A percentile compares a stretch with the other conserved stretches of the same genome.
Conservation (phyloP, 768 basidiomycete genomes). For the Tylopilus sp. region DNA sequence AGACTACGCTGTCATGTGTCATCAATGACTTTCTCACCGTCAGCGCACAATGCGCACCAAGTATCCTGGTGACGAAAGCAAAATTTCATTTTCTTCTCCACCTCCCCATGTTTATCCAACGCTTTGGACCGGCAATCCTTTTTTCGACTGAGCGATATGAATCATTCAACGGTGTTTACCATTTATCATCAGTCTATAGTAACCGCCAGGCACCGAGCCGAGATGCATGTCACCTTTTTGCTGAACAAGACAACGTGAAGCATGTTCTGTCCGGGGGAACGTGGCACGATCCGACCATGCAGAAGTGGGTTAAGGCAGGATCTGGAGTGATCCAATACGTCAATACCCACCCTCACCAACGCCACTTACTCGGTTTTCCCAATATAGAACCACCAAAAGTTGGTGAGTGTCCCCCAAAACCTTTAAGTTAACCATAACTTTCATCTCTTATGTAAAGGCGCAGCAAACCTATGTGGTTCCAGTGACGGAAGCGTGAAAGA, state of each 20-base stretch:
- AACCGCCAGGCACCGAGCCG: slow-evolving; percentile 31
- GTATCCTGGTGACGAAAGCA: slow-evolving; percentile 24
- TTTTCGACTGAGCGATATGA: slow-evolving; percentile 31
- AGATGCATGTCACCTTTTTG: slow-evolving; percentile 19
- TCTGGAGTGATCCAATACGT: no score
- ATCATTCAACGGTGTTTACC: slow-evolving; percentile 28
- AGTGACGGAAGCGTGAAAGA: no score
- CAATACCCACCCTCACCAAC: no score
- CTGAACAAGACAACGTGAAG: slow-evolving; percentile 9
- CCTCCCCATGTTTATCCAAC: slow-evolving; percentile 22
- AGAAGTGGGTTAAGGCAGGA: no score
- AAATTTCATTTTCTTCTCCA: slow-evolving; percentile 35
- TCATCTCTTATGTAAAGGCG: no score
- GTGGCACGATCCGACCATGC: no score
- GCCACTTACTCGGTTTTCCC: no score
- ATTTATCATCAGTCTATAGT: slow-evolving; percentile 22
- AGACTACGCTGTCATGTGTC: slow-evolving; percentile 4
- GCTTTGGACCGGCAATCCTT: slow-evolving; percentile 28
- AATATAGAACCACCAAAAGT: no score
- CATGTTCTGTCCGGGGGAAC: no score
- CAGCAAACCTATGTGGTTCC: no score
- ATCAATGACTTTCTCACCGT: slow-evolving; percentile 28
- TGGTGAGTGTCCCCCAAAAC: no score
- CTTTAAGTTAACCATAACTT: no score
- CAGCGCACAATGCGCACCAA: slow-evolving; percentile 21